Base-by-base conservation (phyloP, 1,284 basidiomycete genomes). In the Ceratobasidium sp. region DNA sequence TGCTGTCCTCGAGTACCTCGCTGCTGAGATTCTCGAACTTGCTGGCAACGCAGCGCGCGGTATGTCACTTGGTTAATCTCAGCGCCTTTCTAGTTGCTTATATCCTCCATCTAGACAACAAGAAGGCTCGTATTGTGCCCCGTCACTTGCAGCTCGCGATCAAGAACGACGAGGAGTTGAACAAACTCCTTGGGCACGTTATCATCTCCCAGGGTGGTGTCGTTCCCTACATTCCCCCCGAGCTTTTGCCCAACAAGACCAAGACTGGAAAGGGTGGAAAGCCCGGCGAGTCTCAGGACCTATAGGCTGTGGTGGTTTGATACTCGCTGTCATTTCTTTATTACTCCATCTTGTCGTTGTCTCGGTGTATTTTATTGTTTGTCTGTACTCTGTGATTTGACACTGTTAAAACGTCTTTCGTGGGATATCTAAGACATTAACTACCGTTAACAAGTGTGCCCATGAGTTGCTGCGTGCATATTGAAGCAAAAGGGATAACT, bases 131-230 rank as follows among this genome's bases (percentile, higher is more conserved):
- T 85, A 88, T 88, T 84, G 86, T 88, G 60, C 87, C 87, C 77
- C 86, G 87, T 81, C 87, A 96, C 84, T 83, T 96, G 75, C 94
- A 96, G 82, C 91, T 96, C 77, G 95, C 94, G 79, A 95, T 97
- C 84, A 89, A 94, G 79, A 94, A 94, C 83, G 93, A 94, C 76
- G 93, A 94, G 80, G 93, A 94, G 90, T 81, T 92, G 80, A 89
- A 90, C 83, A 92, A 89, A 80, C 89, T 94, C 59, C 88, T 96
- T 60, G 94, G 94, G 59, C 88, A 90, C 79, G 94, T 96, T 78
- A 91, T 94, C 81, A 96, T 96, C 85, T 94, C 92, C 44, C 94
- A 96, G 81, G 94, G 94, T 86, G 95, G 94, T 90, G 94, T 96
- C 75, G 90, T 96, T 54, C 94, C 94, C 66, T 84, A 84, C 81